These are phyloP conservation scores for Botryotinia calthae DNA, from an alignment of 2,329 filamentous ascomycete species.

Conservation along the genomic window DNA sequence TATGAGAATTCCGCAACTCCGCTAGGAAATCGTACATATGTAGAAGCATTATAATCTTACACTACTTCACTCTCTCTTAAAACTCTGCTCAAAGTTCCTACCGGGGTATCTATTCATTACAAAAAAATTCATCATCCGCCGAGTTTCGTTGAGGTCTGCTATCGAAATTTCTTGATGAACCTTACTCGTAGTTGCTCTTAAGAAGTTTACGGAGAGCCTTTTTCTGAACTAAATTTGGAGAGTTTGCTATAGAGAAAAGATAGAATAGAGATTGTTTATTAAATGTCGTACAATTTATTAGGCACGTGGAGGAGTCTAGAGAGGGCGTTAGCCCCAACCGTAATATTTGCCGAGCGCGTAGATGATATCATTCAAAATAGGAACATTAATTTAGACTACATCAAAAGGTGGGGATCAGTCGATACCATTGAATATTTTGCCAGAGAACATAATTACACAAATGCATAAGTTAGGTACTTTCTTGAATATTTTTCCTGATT, in stretches of 20 bases:
- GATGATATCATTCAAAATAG: not conserved
- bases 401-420: not conserved
- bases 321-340: not conserved
- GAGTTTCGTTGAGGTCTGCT: not conserved
- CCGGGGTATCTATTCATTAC: not conserved
- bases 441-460: no score
- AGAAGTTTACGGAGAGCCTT: no score
- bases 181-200: not conserved
- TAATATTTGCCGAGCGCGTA: not conserved
- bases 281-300: not conserved
- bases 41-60: not conserved
- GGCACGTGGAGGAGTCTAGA: not conserved
- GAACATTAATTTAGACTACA: not conserved
- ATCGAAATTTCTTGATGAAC: not conserved
- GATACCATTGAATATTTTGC: no score
- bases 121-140: accelerated
- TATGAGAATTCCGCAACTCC: not conserved
- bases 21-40: not conserved
- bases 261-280: not conserved
- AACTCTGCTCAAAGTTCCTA: not conserved
- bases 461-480: no score
- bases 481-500: no score
- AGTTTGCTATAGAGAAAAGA: not conserved
- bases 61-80: not conserved
- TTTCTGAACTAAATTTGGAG: not conserved